These are phyloP conservation scores for Dothistroma pini DNA, from an alignment of 2,329 filamentous ascomycete genomes.

Conservation along the genomic window DNA sequence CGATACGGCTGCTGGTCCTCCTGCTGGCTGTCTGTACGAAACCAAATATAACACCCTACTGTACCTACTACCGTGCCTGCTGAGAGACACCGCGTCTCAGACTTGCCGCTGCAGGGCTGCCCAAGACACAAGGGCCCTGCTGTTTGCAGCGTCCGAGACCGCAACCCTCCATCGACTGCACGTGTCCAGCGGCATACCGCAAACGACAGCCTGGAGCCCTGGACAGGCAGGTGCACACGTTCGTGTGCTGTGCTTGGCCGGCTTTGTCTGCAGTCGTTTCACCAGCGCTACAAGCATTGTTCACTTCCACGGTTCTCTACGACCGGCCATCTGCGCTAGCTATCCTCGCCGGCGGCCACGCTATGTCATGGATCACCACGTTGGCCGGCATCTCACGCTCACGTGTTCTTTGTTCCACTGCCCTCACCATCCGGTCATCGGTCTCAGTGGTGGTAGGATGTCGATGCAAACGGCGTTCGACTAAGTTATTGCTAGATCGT, in stretches of 20 bases:
- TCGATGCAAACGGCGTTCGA: conserved; percentile 13
- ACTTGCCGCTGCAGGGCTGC: not conserved
- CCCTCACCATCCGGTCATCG: conserved; percentile 11
- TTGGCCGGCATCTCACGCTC: conserved; percentile 14
- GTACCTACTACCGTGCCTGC: too few relatives aligned
- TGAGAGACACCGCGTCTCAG: not conserved
- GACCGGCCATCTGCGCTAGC: conserved; percentile 9
- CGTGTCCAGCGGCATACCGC: not conserved
- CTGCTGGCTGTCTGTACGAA: not conserved
- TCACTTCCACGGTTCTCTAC: conserved; percentile 4
- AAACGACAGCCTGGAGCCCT: not conserved
- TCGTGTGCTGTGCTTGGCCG: conserved; percentile 11
- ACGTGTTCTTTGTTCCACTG: conserved; percentile 19
- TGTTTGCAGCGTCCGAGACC: not conserved
- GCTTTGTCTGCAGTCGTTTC: conserved; percentile 15
- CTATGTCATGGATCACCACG: conserved; percentile 15
- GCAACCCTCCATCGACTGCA: not conserved
- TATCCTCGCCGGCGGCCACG: conserved; percentile 11
- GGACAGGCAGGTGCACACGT: not conserved
- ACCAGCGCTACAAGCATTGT: conserved; percentile 15
- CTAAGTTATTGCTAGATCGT: not conserved
- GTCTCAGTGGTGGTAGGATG: conserved; percentile 5
- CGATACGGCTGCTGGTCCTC: not conserved
- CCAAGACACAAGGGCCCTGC: not conserved
- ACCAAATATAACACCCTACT: not conserved